Base-by-base conservation (phyloP, 2,329 filamentous ascomycete species). In the Nigrospora oryzae region DNA sequence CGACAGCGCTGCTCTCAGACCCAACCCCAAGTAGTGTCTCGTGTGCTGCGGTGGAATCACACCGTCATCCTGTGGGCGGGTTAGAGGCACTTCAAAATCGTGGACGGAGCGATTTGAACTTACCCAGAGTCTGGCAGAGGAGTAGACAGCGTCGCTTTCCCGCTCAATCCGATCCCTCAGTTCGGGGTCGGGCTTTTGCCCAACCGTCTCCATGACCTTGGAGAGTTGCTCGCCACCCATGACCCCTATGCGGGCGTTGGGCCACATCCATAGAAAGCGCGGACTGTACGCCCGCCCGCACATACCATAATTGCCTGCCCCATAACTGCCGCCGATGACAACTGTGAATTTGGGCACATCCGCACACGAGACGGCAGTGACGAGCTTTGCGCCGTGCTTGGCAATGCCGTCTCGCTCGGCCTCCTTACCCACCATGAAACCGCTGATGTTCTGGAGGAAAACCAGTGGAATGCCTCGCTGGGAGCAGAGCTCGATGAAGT, bases 281-380 rank as follows among this genome's bases (percentile, higher is more conserved):
- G 91, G 91, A n/a, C 79, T 81, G 65, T 96, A 98, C 2, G 93
- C 91, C 42, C 93, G 79, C 17, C 93, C 93, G 61, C 89, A 97
- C 93, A 98, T 98, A 56, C 91, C 93, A 62, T 98, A 98, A 65
- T 97, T 98, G 4, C 93, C 93, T 8, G 91, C 91, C 47, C 91
- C 91, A 52, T 93, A 93, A 62, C 84, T 90, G 30, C 86, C 86
- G 19, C 93, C 93, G n/a, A 96, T 84, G 1, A 98, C 87, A 14
- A 98, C 88, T 1, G 93, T 98, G 60, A 97, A 91, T 65, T 98
- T 97, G 53, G 93, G 91, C 36, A 97, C 91, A 53, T 93, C 81
- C 4, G 91, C 90, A 61, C 90, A 96, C 10, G 89, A 88, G 11
- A 97, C 93, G 8, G 91, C 93, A 3, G 89, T 95, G 28, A 97